These are phyloP conservation scores for Phytophthora meadii DNA, from an alignment of 352 stramenopile genomes.

Conservation along the genomic window DNA sequence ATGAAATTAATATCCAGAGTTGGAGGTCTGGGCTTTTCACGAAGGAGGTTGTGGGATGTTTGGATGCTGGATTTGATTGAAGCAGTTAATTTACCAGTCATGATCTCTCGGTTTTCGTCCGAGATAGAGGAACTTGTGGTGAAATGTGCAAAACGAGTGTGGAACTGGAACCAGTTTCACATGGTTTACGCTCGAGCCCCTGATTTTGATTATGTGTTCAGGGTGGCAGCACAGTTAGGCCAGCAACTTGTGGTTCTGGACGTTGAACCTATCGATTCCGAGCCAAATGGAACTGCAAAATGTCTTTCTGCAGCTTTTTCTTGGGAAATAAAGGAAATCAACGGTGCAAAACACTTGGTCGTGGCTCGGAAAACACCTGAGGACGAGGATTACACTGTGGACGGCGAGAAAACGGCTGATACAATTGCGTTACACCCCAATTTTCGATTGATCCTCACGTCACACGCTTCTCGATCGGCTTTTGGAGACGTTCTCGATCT, in stretches of 20 bases:
- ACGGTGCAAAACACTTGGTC: conserved; percentile 24
- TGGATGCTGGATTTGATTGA: conserved; percentile 44
- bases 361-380: not conserved
- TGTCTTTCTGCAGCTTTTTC: conserved; percentile 39
- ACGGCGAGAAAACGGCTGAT: not conserved
- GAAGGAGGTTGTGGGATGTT: conserved; percentile 49
- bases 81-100: conserved; percentile 26
- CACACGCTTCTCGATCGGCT: conserved; percentile 22
- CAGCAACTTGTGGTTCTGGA: conserved; percentile 70
- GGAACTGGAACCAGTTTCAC: conserved; percentile 51
- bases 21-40: conserved; percentile 48
- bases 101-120: conserved; percentile 51
- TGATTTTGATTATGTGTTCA: conserved; percentile 46
- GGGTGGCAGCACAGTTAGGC: conserved; percentile 45
- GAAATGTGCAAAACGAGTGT: conserved; percentile 43
- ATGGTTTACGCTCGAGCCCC: conserved; percentile 45
- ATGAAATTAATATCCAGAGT: conserved; percentile 21
- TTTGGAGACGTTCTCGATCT: conserved; percentile 55
- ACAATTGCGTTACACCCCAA: conserved; percentile 41
- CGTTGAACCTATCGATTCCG: conserved; percentile 49
- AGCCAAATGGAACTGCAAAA: conserved; percentile 12
- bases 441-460: conserved; percentile 57
- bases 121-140: conserved; percentile 57
- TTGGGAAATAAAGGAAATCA: conserved; percentile 34
- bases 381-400: not conserved